phyloP scores from a whole-genome alignment of 1,139 yeast genomes.

The Pichia inconspicua region DNA sequence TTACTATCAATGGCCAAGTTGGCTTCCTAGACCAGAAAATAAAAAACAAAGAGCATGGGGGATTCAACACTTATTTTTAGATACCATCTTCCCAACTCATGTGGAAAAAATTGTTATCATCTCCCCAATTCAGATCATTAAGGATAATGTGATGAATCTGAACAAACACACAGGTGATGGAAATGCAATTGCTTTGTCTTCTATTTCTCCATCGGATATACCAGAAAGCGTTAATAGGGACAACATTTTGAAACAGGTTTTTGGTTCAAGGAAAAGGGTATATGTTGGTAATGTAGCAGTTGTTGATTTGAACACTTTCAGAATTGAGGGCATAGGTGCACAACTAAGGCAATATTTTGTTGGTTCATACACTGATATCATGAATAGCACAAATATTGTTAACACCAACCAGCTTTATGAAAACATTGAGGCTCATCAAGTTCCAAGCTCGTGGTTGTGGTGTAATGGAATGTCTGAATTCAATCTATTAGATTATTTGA shows the following conservation, averaged over 20 bases:
- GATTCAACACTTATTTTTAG: conserved; percentile 76
- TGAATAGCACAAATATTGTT: background rate
- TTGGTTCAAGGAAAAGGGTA: background rate
- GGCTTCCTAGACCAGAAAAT: conserved; percentile 44
- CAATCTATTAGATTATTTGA: too few species aligned
- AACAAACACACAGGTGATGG: conserved; percentile 61
- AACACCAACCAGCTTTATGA: background rate
- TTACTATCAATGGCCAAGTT: conserved; percentile 85
- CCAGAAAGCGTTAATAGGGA: background rate
- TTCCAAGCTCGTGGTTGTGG: background rate
- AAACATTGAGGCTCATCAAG: background rate
- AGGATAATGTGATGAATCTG: conserved; percentile 65
- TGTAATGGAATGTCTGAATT: background rate
- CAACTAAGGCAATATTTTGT: background rate
- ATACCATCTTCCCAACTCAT: conserved; percentile 76
- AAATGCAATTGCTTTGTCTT: conserved; percentile 72
- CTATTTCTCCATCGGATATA: background rate
- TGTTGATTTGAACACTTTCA: too few species aligned
- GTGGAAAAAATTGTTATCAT: conserved; percentile 73
- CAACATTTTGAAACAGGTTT: background rate
- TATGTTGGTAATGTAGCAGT: background rate
- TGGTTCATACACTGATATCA: background rate
- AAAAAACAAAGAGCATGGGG: conserved; percentile 45
- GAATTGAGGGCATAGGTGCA: background rate
- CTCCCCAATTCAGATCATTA: conserved; percentile 75